Base-by-base conservation (phyloP, 1,284 basidiomycete species). In the Ceratobasidium sp. region DNA sequence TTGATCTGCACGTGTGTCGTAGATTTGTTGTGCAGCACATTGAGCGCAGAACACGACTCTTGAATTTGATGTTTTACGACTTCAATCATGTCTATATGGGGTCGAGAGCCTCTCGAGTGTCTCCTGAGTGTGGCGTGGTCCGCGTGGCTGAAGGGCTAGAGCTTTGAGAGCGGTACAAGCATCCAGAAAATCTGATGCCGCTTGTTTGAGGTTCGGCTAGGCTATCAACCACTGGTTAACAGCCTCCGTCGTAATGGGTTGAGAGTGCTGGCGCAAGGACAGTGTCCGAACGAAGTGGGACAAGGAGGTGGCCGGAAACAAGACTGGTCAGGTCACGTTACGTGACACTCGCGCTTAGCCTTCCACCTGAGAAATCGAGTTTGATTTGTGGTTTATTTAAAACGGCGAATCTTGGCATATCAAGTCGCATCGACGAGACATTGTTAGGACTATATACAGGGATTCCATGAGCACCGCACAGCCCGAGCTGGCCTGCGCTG, bases 161-260 rank as follows among this genome's bases (percentile, higher is more conserved):
- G 24, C 14, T 34, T 64, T 51, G 31, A 64, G n/a, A n/a, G 62
- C 34, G 29, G 13, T 37, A 22, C 62, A 64, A 34, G 62, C 14
- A 16, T 34, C 19, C 8, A 49, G 31, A 27, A 64, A 64, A 1
- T n/a, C 24, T 0, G 27, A 51, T 8, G 27, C 48, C 11, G 62
- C 43, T 4, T 31, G 13, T 16, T 49, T 27, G 24, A 64, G 29
- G 19, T 34, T 6, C 14, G 62, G 16, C 9, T 51, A n/a, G 1
- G 43, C 46, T 19, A 16, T 9, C 13, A 31, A 0, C 62, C 62
- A 64, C n/a, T 34, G 43, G 19, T 37, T 31, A 5, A 64, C 6
- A 8, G 11, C 62, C n/a, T 49, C 43, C 62, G 49, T 64, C 3
- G 1, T 51, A n/a, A 9, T 11, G 48, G 22, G 2, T 16, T 16